These are phyloP conservation scores for Neospora caninum DNA, from an alignment of 169 alveolate genomes.

Conservation along the genomic window DNA sequence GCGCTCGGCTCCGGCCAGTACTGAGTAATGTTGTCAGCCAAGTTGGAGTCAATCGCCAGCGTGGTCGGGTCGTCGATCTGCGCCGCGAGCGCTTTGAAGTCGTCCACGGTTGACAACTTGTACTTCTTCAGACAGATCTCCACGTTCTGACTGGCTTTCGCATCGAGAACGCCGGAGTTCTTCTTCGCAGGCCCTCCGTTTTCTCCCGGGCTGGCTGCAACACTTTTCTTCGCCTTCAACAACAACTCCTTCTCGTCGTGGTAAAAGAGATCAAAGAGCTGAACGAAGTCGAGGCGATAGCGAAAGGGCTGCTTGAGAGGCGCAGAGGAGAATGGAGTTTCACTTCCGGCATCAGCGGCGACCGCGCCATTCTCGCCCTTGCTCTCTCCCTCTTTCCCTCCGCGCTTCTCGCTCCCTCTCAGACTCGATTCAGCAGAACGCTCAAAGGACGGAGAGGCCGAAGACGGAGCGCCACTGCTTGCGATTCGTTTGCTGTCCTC, in stretches of 20 bases:
- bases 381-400: background rate
- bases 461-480: too few species aligned
- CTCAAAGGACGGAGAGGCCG: too few species aligned
- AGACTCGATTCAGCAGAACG: too few species aligned
- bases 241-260: background rate
- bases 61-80: conserved; percentile 22
- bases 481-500: too few species aligned
- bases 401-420: background rate
- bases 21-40: conserved; percentile 30
- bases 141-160: conserved; percentile 40
- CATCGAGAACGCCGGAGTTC: conserved; percentile 22
- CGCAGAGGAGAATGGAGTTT: too few species aligned
- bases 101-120: background rate
- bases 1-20: conserved; percentile 46
- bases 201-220: background rate
- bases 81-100: conserved; percentile 23
- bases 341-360: background rate
- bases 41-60: conserved; percentile 15
- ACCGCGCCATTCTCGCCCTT: background rate
- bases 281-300: conserved; percentile 21
- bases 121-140: conserved; percentile 43
- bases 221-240: background rate
- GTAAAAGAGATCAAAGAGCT: conserved; percentile 3
- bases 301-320: background rate
- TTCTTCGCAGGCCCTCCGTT: background rate